Base-by-base conservation (phyloP, 2,329 filamentous ascomycete species). In the Trichophyton rubrum region DNA sequence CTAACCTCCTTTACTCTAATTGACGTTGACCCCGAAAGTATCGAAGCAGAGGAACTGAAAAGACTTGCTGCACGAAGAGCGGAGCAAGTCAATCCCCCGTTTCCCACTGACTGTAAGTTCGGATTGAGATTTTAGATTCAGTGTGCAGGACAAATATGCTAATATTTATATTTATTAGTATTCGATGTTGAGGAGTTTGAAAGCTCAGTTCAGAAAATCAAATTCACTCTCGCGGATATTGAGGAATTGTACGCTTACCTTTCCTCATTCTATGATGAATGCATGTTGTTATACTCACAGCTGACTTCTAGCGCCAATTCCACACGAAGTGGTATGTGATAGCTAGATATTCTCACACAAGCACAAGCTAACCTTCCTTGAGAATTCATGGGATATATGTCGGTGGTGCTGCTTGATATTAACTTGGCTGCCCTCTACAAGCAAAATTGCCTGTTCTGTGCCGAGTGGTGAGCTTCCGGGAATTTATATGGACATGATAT, bases 1-100 rank as follows among this genome's bases (percentile, higher is more conserved):
- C 63, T 80, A 20, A 74, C 68, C 9, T 68, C 75, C 7, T 68
- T 71, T 27, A 78, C 78, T 0, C 71, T 73, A 24, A 63, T 80
- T 2, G 77, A 81, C 56, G 68, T 81, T 22, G 73, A 82, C 62
- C 79, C 79, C 0, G 64, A 69, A 56, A 73, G 79, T 15, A 66
- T 67, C 15, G 79, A 81, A 56, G 74, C 77, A 2, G 67, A 72
- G 6, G 77, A 75, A 68, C 70, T 82, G 8, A 72, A 77, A 41
- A 69, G 67, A 1, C 74, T 76, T 63, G 74, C 78, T 0, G 68
- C 72, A 43, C 70, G 73, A 1, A 64, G 76, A 60, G 74, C 69
- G 4, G 75, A 71, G 62, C 74, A 77, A 49, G 69, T 79, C 62
- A 81, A 81, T 58, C 77, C 74, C 0, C 65, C 72, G 0, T 79